Evolutionary conservation across 441 rosid species (phyloP).

Genomic region (Metrosideros polymorpha): DNA sequence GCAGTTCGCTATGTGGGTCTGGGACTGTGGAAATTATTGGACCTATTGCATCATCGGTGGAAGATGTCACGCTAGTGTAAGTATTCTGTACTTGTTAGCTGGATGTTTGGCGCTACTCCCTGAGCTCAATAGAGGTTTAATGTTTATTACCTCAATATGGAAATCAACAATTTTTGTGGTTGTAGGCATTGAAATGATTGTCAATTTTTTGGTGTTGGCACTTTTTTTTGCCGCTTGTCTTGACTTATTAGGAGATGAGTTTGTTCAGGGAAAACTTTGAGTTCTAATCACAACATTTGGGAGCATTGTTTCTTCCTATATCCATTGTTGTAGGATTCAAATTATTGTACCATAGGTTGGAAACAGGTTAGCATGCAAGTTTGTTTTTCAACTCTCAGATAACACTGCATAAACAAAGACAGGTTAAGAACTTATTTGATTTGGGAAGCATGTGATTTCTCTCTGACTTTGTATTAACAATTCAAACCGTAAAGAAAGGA

Average conservation of each 20-base stretch:
- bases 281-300: neutral
- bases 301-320: neutral
- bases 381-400: neutral
- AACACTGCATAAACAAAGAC: neutral
- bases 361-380: neutral
- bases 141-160: neutral
- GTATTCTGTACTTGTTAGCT: constrained; percentile 13
- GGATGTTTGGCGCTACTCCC: neutral
- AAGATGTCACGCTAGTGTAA: constrained; percentile 74
- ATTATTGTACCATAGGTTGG: neutral
- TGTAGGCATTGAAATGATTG: neutral
- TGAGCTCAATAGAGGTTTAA: neutral
- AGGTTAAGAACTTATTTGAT: neutral
- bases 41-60: constrained; percentile 73
- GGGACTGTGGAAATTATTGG: constrained; percentile 82
- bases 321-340: neutral
- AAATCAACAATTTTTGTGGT: neutral
- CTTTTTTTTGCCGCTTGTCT: neutral
- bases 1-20: constrained; percentile 50
- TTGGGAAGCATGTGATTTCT: neutral
- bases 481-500: neutral
- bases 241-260: neutral
- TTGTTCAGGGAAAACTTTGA: neutral
- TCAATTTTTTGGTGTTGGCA: neutral
- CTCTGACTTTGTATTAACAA: neutral